phyloP scores from a whole-genome alignment of 148 eudicot species.

The Vaccinium myrtillus region DNA sequence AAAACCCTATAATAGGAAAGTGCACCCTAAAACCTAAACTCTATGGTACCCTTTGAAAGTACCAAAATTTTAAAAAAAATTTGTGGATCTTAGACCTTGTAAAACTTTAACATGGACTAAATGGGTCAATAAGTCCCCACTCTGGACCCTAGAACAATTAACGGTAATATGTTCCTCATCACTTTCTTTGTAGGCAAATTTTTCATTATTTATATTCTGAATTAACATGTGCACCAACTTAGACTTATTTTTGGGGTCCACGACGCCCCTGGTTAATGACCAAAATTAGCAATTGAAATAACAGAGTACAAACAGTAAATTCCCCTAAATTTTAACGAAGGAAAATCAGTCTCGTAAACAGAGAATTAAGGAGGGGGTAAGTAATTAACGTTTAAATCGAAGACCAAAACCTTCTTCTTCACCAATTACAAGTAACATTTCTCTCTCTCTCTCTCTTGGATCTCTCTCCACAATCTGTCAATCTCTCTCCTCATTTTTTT shows the following conservation, averaged over 20 bases:
- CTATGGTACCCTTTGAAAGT: no score
- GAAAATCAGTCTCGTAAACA: not conserved
- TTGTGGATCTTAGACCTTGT: no score
- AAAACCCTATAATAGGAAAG: no score
- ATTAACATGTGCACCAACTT: not conserved
- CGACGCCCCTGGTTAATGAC: not conserved
- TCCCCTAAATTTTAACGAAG: not conserved
- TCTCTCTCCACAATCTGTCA: not conserved
- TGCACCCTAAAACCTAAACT: no score
- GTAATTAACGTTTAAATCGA: not conserved
- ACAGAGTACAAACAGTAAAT: not conserved
- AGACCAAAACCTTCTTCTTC: slow-evolving; percentile 8
- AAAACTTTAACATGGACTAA: no score
- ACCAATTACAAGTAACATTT: not conserved
- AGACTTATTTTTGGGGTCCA: not conserved
- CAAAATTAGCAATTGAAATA: not conserved
- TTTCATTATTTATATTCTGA: no score
- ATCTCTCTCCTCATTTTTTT: not conserved
- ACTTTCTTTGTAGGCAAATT: no score
- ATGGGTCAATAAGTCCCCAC: no score
- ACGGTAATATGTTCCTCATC: no score
- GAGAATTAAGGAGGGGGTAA: not conserved
- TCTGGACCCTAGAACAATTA: no score
- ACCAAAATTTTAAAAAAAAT: no score
- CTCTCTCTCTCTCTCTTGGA: not conserved